These are phyloP conservation scores for Pseudomonodictys pantanalensis DNA, from an alignment of 495 filamentous ascomycete species.

Conservation along the genomic window DNA sequence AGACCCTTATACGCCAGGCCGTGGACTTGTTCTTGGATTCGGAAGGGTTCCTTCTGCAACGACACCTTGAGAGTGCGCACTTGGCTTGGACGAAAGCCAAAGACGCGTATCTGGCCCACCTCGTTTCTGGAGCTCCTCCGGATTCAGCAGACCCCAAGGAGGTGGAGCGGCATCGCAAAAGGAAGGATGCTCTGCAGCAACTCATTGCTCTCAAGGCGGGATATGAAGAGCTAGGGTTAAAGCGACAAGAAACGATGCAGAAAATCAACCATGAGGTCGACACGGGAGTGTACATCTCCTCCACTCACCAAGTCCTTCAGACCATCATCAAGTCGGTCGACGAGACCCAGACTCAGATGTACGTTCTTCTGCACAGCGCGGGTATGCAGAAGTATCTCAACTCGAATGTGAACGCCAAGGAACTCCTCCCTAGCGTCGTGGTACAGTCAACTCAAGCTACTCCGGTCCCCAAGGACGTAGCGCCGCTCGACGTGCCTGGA, in stretches of 20 bases:
- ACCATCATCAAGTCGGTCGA: conserved; percentile 16
- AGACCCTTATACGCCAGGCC: neutral
- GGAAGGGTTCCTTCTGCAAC: conserved; percentile 7
- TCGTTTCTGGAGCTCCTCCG: conserved; percentile 6
- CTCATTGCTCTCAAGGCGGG: neutral
- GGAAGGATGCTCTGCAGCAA: conserved; percentile 19
- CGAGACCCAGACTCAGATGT: conserved; percentile 12
- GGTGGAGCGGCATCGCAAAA: neutral
- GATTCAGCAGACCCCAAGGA: neutral
- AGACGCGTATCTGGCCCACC: neutral
- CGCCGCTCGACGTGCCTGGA: neutral
- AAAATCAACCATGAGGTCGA: conserved; percentile 21
- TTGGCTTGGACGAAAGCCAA: conserved; percentile 11
- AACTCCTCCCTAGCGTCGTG: neutral
- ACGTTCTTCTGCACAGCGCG: conserved; percentile 4
- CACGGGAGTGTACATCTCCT: neutral
- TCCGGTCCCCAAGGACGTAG: neutral
- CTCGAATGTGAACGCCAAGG: neutral
- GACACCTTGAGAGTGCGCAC: neutral
- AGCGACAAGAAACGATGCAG: conserved; percentile 7
- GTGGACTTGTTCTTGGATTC: conserved; percentile 11
- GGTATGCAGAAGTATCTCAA: conserved; percentile 6
- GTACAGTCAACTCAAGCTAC: conserved; percentile 27
- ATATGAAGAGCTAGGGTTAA: conserved; percentile 6
- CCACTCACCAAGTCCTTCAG: conserved; percentile 8